Conservation (phyloP, 177 flowering plant genomes). For the Telopea speciosissima region DNA sequence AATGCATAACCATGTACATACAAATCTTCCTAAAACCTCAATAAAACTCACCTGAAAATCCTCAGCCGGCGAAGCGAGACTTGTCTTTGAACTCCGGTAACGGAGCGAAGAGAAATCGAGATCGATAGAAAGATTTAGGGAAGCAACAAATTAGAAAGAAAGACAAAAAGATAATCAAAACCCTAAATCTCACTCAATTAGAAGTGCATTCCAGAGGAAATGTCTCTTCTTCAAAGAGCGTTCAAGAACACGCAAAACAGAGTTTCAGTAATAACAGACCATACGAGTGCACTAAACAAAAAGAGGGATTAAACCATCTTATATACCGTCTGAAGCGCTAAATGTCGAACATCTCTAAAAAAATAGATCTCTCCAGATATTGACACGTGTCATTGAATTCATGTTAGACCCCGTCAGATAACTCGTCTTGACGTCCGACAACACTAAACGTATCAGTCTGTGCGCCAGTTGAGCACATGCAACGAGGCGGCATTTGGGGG, state of each 20-base stretch:
- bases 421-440: too few species aligned
- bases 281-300: not conserved
- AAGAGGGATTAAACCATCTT: not conserved
- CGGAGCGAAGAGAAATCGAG: not conserved
- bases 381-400: conserved; percentile 13
- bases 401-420: too few species aligned
- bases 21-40: not conserved
- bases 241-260: not conserved
- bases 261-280: not conserved
- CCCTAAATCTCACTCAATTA: conserved; percentile 5
- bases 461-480: too few species aligned
- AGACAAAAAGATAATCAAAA: not conserved
- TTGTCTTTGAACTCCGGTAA: not conserved
- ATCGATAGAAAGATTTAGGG: not conserved
- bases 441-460: too few species aligned
- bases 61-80: not conserved
- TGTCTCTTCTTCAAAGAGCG: not conserved
- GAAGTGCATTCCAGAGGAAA: conserved; percentile 16
- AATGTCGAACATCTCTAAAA: conserved; percentile 11
- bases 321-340: conserved; percentile 7
- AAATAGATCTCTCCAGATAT: not conserved
- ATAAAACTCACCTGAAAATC: conserved; percentile 11
- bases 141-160: not conserved
- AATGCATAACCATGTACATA: not conserved
- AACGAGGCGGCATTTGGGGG: too few species aligned